Conservation (phyloP, 2,329 filamentous ascomycete species). For the Colletotrichum sojae region DNA sequence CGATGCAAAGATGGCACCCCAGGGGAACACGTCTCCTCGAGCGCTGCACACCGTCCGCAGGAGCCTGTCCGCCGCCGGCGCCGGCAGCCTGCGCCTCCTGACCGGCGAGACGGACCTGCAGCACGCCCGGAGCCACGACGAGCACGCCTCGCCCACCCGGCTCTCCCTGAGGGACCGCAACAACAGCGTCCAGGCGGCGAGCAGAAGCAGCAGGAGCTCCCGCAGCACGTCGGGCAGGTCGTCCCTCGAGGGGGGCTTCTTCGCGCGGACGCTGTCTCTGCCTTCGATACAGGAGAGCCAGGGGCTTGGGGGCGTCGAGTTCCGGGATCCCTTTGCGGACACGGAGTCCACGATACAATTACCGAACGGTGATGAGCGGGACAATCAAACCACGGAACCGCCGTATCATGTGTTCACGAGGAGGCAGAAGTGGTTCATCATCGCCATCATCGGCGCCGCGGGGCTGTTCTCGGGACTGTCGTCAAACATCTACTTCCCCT, state of each 20-base stretch:
- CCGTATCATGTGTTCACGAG: conserved; percentile 53
- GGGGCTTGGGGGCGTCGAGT: background rate
- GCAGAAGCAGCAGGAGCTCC: background rate
- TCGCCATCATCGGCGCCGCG: conserved; percentile 64
- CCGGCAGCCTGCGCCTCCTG: conserved; percentile 10
- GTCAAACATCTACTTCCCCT: conserved; percentile 66
- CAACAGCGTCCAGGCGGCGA: background rate
- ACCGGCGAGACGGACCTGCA: conserved; percentile 21
- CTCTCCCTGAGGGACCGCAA: background rate
- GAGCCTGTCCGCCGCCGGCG: conserved; percentile 15
- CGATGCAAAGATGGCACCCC: background rate
- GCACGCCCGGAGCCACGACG: conserved; percentile 1
- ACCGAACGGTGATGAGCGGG: background rate
- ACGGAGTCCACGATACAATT: background rate
- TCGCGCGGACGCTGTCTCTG: conserved; percentile 8
- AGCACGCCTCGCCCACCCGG: conserved; percentile 13
- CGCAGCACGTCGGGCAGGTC: background rate
- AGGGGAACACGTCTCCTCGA: background rate
- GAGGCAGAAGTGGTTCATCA: conserved; percentile 60
- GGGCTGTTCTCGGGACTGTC: conserved; percentile 67
- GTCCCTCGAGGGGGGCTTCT: background rate
- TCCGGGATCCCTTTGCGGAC: conserved; percentile 12
- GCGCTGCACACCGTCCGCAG: background rate
- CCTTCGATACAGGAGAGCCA: conserved; percentile 1
- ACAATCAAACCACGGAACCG: background rate